Percentiles rank a stretch among this genome's conserved stretches.
These are phyloP conservation scores for Plasmodium blacklocki DNA, from an alignment of 169 alveolate genomes.

Conservation along the genomic window DNA sequence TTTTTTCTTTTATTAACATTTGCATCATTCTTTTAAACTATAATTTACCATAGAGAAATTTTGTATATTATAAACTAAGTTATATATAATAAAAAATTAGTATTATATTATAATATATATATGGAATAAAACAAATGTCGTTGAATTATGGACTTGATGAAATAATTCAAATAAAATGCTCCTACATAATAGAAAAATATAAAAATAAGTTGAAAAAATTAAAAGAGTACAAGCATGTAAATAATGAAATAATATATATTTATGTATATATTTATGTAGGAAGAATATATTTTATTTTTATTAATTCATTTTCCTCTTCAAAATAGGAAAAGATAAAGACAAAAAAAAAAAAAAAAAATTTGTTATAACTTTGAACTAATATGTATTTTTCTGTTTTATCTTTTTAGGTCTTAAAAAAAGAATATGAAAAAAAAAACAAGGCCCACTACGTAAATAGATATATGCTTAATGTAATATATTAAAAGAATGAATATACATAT, in stretches of 20 bases:
- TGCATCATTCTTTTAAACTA: no score
- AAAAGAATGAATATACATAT: not conserved
- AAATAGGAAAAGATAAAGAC: not conserved
- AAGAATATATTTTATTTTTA: no score
- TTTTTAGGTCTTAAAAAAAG: constrained; percentile 31
- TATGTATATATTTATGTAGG: no score
- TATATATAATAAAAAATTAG: not conserved
- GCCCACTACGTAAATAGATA: constrained; percentile 52
- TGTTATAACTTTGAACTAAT: not conserved
- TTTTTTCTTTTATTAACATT: no score
- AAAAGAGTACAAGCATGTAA: constrained; percentile 59
- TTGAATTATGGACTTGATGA: constrained; percentile 9
- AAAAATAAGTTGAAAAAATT: constrained; percentile 53
- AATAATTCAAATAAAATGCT: constrained; percentile 60
- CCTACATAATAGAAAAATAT: constrained; percentile 72
- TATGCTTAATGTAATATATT: constrained; percentile 26
- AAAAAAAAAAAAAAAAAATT: not conserved
- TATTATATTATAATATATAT: not conserved
- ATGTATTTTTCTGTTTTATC: no score
- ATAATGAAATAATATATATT: not conserved
- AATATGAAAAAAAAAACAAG: constrained; percentile 44
- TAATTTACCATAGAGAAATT: no score
- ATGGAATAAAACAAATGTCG: constrained; percentile 34
- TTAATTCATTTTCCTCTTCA: not conserved
- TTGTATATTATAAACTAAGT: no score